Base-by-base conservation (phyloP, 441 rosid genomes). In the Populus tomentosa region DNA sequence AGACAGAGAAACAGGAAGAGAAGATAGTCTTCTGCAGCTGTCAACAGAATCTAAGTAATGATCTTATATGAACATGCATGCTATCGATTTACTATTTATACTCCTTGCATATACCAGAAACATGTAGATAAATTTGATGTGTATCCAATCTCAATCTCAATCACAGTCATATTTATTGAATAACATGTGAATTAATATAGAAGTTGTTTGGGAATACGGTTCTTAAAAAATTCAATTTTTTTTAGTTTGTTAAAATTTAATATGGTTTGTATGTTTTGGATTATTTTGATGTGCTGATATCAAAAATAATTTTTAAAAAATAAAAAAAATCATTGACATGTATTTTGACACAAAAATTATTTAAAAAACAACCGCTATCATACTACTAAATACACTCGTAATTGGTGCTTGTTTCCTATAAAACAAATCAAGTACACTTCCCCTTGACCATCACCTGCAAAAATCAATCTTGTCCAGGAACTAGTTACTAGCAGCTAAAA, bases 1-100 rank as follows among this genome's bases (percentile, higher is more conserved):
- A 61, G 70, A 81, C 75, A 69, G 67, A 64, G 68, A 62, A 33
- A 42, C 73, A 36, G 28, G 5, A 26, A 11, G 9, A 38, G 11
- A 13, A 35, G 20, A 13, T 35, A 16, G 68, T 3, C 10, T 61
- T 76, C 61, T 23, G 65, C 72, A 53, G 36, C 21, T 62, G 68
- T 35, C 50, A 28, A 13, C 71, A 64, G 53, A 71, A 72, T 66
- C 53, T 53, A 56, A 21, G 35, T 20, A 30, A 78, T 46, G 7
- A 35, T 69, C 28, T 53, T 7, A 61, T 16, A 28, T 3, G 3
- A 32, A 35, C 67, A 56, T 4, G 20, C 56, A 75, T 53, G 68
- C 21, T 24, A 30, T 20, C 40, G 10, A 53, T 68, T 23, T 36
- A 38, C 21, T 67, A 18, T n/a, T 46, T 53, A 33, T 67, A 68